Percentiles rank a stretch among this genome's conserved stretches.
Evolutionary conservation across 768 basidiomycete genomes (phyloP).

Genomic region (Panellus pusillus): DNA sequence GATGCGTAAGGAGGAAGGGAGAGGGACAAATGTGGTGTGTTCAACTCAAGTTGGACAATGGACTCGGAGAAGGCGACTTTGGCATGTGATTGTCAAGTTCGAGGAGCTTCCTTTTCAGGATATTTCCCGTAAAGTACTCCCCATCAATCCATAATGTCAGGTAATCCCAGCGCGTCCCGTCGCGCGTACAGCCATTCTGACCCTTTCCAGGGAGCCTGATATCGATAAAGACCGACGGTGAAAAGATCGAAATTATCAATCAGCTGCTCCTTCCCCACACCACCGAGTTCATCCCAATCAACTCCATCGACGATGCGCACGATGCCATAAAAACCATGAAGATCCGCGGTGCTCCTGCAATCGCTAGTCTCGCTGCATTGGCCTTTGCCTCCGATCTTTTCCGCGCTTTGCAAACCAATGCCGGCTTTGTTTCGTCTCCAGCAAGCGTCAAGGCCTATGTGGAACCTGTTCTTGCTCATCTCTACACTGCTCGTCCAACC

Average conservation of each 20-base stretch:
- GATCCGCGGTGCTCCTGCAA: constrained; percentile 91
- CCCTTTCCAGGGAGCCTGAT: not conserved
- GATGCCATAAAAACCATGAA: constrained; percentile 97
- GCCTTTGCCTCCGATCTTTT: constrained; percentile 68
- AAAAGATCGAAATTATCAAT: constrained; percentile 76
- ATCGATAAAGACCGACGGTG: constrained; percentile 16
- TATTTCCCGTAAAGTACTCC: too few species aligned
- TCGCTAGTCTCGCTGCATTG: constrained; percentile 87
- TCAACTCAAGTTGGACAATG: too few species aligned
- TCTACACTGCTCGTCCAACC: constrained; percentile 89
- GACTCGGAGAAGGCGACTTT: not conserved
- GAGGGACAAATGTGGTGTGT: too few species aligned
- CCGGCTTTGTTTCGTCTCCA: constrained; percentile 57
- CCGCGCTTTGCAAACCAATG: constrained; percentile 47
- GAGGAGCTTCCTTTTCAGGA: not conserved
- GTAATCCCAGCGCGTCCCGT: too few species aligned
- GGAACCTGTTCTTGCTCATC: constrained; percentile 59
- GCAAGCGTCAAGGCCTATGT: constrained; percentile 55
- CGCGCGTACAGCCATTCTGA: not conserved
- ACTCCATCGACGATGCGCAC: constrained; percentile 80
- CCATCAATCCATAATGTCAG: too few species aligned
- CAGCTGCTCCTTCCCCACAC: constrained; percentile 84
- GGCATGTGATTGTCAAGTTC: constrained; percentile 3
- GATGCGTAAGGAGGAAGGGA: too few species aligned
- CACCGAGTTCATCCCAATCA: constrained; percentile 62